Base-by-base conservation (phyloP, 805 yeast genomes). In the Saccharomycopsis fibuligera region DNA sequence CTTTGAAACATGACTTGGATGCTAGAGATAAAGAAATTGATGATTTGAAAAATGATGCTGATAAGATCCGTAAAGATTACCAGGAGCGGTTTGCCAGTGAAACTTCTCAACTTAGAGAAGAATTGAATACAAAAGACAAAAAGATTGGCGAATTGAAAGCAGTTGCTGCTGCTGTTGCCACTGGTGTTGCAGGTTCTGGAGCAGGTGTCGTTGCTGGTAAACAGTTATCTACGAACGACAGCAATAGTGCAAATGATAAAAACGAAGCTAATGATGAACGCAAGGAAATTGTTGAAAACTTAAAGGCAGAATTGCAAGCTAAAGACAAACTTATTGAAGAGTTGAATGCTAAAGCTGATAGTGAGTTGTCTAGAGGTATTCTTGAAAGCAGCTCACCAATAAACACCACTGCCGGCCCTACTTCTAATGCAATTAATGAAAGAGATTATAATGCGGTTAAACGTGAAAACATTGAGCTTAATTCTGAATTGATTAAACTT, bases 391-490 rank as follows among this genome's bases (percentile, higher is more conserved):
- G 45, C 17, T 49, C 52, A 4, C 52, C 52, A 24, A 25, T 36
- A n/a, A 25, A 27, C 4, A 27, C 6, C 33, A 37, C 21, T 29
- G 8, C 35, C 3, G 30, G n/a, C 14, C 12, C 14, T 9, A 12
- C 33, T 30, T n/a, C n/a, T n/a, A n/a, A n/a, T n/a, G n/a, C n/a
- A n/a, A n/a, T n/a, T n/a, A n/a, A n/a, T n/a, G 35, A 41, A 29
- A 42, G 65, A 10, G 73, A 68, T 50, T 58, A 65, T 47, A 62
- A 68, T 35, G 65, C 66, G 45, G 61, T 68, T 50, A 74, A 69
- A 57, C 60, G 76, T 51, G 71, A 71, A 33, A 63, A 70, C 47
- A 60, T 73, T 47, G 73, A 72, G 48, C 61, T 73, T 56, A 67
- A 64, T 49, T 69, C 74, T 52, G 72, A 69, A 51, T 56, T 77